Base-by-base conservation (phyloP, 176 grass and related monocot genomes). In the Urochloa ruziziensis region DNA sequence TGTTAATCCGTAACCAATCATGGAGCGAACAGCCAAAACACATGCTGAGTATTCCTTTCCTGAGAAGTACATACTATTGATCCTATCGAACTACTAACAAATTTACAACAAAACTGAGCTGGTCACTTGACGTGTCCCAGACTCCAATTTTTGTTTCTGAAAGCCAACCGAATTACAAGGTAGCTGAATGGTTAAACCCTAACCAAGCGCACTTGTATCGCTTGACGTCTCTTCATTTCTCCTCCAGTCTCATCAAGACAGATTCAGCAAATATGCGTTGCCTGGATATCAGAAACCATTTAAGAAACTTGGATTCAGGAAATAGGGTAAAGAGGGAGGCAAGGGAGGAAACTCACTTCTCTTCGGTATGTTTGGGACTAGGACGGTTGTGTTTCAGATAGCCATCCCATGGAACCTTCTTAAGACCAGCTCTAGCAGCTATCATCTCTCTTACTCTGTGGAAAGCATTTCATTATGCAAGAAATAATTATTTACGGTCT, bases 371-470 rank as follows among this genome's bases (percentile, higher is more conserved):
- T 69, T 99, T 99, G n/a, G 96, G 96, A 51, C 96, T 99, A 47
- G 96, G 96, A 10, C 96, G 91, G 71, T 87, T 94, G 79, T 99
- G 83, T 73, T 99, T 99, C 77, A 99, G 89, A 89, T 99, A 99
- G 54, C 96, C 93, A 90, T 99, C 96, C 96, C 96, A 99, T 0
- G 96, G 93, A 74, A 99, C 96, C 91, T 90, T 99, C 79, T 94
- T 99, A 60, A 96, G 89, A 83, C 96, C 89, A 88, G 96, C 96
- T 77, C 96, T 90, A 88, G 87, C 83, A 54, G 93, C 88, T 85
- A 99, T 99, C 96, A 99, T 99, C 85, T 94, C 93, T 78, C 93
- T 93, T 71, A 99, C 93, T 80, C 96, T 99, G 89, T 30, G 67
- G 25, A 44, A 70, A 82, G 77, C 78, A 89, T 68, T 85, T 24